Evolutionary conservation across 225 moss, liverwort and hornwort genomes (phyloP).

Genomic region (Climacium dendroides): DNA sequence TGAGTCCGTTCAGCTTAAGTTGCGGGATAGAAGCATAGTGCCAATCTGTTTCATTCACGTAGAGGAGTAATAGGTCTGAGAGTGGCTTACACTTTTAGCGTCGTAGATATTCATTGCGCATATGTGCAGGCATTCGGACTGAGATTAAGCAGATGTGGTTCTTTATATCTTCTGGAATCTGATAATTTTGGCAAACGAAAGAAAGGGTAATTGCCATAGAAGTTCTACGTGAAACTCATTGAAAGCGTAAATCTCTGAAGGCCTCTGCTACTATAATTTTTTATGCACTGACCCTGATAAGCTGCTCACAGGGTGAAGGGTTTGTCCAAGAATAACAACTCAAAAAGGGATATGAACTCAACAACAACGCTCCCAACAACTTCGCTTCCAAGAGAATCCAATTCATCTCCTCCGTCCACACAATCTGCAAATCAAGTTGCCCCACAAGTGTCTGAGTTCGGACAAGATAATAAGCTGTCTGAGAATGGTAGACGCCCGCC

Average conservation of each 20-base stretch:
- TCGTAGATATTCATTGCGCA: neutral
- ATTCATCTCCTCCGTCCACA: constrained; percentile 61
- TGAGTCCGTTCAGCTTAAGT: neutral
- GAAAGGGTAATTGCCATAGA: neutral
- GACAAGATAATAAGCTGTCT: constrained; percentile 30
- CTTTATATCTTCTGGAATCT: neutral
- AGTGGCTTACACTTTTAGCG: neutral
- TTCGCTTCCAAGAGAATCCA: constrained; percentile 61
- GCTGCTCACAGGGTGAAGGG: constrained; percentile 75
- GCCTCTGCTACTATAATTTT: neutral
- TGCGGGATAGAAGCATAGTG: neutral
- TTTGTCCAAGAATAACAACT: constrained; percentile 78
- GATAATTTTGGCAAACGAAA: neutral
- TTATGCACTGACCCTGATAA: neutral
- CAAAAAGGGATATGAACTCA: constrained; percentile 48
- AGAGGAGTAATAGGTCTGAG: neutral
- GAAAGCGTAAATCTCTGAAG: neutral
- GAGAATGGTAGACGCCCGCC: constrained; percentile 53
- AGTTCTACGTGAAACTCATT: neutral
- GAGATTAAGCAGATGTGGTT: neutral
- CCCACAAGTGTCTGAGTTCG: constrained; percentile 35
- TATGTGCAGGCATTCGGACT: neutral
- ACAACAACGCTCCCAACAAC: constrained; percentile 22
- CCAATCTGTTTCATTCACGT: neutral
- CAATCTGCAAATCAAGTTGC: constrained; percentile 42